Base-by-base conservation (phyloP, 768 basidiomycete species). In the Podaxis pistillaris region DNA sequence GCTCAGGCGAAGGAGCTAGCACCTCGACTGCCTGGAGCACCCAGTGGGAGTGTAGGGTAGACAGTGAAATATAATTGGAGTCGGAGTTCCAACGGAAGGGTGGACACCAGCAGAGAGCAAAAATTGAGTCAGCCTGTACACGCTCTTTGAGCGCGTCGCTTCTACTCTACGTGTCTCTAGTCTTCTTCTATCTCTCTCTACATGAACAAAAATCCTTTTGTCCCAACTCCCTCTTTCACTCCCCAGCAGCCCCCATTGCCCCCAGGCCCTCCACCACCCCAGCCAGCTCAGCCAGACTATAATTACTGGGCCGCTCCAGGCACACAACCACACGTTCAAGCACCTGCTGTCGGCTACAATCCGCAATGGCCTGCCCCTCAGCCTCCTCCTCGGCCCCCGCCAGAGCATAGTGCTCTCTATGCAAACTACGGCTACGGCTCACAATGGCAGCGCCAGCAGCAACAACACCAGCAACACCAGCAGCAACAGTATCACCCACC, bases 381-480 rank as follows among this genome's bases (percentile, higher is more conserved):
- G 70, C 82, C 86, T 38, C 82, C 86, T 49, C 79, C 60, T 0
- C 28, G 88, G 54, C 88, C 89, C 36, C 79, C 90, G 36, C 79
- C 89, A 13, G 90, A 93, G 67, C 92, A 94, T 70, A 90, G 88
- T 70, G 88, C 90, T 26, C 75, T 95, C 22, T 96, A 95, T 70
- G 92, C 93, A 1, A 94, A 94, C 71, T 96, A 96, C 70, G 94
- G 94, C 36, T 96, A 96, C 72, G 91, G 92, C 2, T 82, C 85
- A 53, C 88, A 90, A 68, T 86, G 86, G 83, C 87, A 86, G 64
- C 82, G 84, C 60, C 87, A 88, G 68, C 88, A 88, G 49, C 86
- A 85, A 47, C 86, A 85, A 47, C 87, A 87, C 55, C 77, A 79
- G 58, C 78, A 78, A 26, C 75, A 75, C 41, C 75, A 76, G 30